These are phyloP conservation scores for Cyclospora cayetanensis DNA, from an alignment of 169 alveolate species.

Conservation along the genomic window DNA sequence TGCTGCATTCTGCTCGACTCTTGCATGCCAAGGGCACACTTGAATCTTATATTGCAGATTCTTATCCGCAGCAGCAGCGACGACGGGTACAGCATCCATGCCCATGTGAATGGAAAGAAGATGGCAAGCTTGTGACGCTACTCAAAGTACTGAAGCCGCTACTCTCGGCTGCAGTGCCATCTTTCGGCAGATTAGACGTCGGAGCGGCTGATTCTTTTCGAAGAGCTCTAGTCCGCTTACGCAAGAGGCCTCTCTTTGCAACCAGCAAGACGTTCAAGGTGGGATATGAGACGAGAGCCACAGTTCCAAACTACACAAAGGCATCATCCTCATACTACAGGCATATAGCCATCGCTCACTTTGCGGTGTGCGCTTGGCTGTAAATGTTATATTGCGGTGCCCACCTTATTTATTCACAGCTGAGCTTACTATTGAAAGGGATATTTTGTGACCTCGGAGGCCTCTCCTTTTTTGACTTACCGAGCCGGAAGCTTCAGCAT, in stretches of 20 bases:
- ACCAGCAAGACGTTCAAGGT: constrained; percentile 51
- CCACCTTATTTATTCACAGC: constrained; percentile 25
- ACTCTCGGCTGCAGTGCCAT: constrained; percentile 43
- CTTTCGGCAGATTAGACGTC: constrained; percentile 31
- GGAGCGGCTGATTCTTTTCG: neutral
- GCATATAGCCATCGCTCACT: too few species aligned
- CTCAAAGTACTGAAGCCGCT: constrained; percentile 56
- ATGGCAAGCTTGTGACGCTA: neutral
- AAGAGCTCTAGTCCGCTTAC: constrained; percentile 33
- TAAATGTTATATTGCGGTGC: too few species aligned
- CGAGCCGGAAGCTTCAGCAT: constrained; percentile 54
- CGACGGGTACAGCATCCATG: neutral
- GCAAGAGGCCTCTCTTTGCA: constrained; percentile 57
- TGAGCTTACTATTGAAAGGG: constrained; percentile 58
- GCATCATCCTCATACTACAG: too few species aligned
- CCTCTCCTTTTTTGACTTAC: constrained; percentile 48
- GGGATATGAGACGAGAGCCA: neutral
- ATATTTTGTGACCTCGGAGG: constrained; percentile 54
- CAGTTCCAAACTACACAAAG: too few species aligned
- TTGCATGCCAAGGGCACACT: constrained; percentile 33
- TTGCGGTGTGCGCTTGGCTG: too few species aligned
- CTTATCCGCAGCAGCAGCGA: neutral
- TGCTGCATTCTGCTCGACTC: constrained; percentile 27
- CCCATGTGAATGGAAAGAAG: neutral
- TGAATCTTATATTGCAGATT: neutral